Base-by-base conservation (phyloP, 768 basidiomycete genomes). In the Xerocomellus dryophilus region DNA sequence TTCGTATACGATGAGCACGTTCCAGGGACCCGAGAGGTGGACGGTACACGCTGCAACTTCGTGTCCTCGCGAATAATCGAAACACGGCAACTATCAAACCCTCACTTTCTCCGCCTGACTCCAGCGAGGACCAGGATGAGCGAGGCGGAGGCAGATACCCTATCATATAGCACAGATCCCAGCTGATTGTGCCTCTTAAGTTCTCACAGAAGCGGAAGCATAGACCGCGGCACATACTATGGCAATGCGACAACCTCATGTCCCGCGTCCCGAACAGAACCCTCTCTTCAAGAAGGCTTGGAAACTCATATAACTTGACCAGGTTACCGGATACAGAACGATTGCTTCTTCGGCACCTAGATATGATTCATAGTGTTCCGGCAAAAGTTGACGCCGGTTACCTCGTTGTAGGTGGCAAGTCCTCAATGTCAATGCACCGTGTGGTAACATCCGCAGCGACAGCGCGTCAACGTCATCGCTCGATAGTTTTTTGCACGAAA, bases 1-100 rank as follows among this genome's bases (percentile, higher is more conserved):
- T 32, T 50, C 39, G 15, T 38, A 29, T 32, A 51, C 38, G 34
- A 43, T 2, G 17, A 31, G 40, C 63, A 64, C 55, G 63, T 64
- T 65, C 29, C 61, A 49, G 63, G 63, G 56, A 50, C 40, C 48
- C 12, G 17, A 40, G 21, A 38, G 17, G 18, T 20, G 35, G 7
- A 17, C 14, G 3, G 40, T n/a, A 42, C 63, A 64, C 39, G 61
- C 57, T 17, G 47, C 52, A 56, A 20, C 43, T 39, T 51, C 59
- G 17, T 57, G 49, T 27, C 31, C 15, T 39, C 43, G 17, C 18
- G 32, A 14, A 32, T 4, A 21, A 61, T 47, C 47, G 29, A 34
- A 9, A 34, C 17, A 23, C 32, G 34, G 35, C 20, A 32, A 31
- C 20, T 18, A 17, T 51, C 50, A 23, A 31, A 10, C 20, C 23